Conservation (phyloP, 768 basidiomycete species). For the Hericium coralloides region DNA sequence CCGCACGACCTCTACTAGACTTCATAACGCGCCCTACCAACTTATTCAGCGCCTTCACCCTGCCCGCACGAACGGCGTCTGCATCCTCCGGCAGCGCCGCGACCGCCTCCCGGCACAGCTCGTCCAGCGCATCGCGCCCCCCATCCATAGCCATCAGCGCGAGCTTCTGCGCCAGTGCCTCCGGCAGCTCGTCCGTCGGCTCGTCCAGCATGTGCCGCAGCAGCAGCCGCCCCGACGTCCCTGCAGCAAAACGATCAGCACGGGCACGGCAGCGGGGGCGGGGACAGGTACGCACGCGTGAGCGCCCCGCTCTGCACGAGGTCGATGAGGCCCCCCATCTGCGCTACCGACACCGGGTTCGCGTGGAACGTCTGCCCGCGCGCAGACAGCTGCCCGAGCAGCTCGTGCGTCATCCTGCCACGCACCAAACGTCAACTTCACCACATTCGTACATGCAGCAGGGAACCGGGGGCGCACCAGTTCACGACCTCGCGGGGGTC, state of each 20-base stretch:
- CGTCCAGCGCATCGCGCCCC: slow-evolving; percentile 32
- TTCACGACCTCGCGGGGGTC: slow-evolving; percentile 72
- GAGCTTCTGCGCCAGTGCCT: slow-evolving; percentile 39
- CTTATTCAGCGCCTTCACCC: slow-evolving; percentile 69
- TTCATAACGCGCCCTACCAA: slow-evolving; percentile 85
- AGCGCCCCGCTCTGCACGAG: slow-evolving; percentile 57
- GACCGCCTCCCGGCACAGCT: slow-evolving; percentile 58
- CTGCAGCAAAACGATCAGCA: slow-evolving; percentile 28
- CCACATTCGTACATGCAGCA: neutral
- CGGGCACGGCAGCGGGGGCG: neutral
- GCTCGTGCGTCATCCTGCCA: slow-evolving; percentile 79
- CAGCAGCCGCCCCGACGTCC: slow-evolving; percentile 69
- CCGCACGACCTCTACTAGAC: slow-evolving; percentile 65
- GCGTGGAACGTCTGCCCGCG: slow-evolving; percentile 46
- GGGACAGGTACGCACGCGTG: slow-evolving; percentile 44
- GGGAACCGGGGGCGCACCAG: slow-evolving; percentile 46
- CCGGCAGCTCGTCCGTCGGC: slow-evolving; percentile 26
- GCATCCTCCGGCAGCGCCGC: slow-evolving; percentile 57
- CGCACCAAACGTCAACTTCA: neutral
- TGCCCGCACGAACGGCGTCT: slow-evolving; percentile 56
- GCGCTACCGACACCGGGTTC: slow-evolving; percentile 49
- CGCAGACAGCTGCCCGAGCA: slow-evolving; percentile 68
- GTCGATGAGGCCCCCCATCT: slow-evolving; percentile 73
- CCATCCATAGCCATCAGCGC: slow-evolving; percentile 33
- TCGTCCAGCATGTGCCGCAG: slow-evolving; percentile 61